These are phyloP conservation scores for Fusarium citri DNA, from an alignment of 2,329 filamentous ascomycete genomes.

Conservation along the genomic window DNA sequence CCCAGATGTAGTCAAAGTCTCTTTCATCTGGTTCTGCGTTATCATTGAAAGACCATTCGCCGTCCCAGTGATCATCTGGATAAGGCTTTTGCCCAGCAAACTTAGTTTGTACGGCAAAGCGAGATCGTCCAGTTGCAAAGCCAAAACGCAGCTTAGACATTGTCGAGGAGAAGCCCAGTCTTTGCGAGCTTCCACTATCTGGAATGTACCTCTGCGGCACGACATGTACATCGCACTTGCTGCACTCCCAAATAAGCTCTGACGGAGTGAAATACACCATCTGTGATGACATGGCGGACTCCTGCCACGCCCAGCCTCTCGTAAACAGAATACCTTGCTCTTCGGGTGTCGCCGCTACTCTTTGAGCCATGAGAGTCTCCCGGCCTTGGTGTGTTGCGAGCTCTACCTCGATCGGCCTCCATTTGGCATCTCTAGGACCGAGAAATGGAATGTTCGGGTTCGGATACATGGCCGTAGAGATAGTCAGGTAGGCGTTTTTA, in stretches of 20 bases:
- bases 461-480: neutral
- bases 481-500: neutral
- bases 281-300: neutral
- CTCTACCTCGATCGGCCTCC: neutral
- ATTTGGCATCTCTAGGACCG: neutral
- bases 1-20: neutral
- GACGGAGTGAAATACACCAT: neutral
- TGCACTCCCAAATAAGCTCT: neutral
- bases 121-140: neutral
- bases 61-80: too few species aligned
- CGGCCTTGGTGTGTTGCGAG: neutral
- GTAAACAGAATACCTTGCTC: neutral
- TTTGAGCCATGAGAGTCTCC: neutral
- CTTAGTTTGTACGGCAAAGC: too few species aligned
- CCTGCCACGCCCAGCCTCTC: neutral
- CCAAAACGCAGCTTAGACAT: neutral
- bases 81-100: too few species aligned
- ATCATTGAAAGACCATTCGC: neutral
- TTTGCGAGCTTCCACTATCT: neutral
- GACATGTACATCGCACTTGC: neutral
- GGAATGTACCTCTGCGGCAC: neutral
- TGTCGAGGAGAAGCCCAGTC: neutral
- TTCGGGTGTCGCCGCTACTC: neutral
- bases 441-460: neutral
- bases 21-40: fast-evolving